phyloP scores from a whole-genome alignment of 768 basidiomycete genomes.

The Tulasnella sp. region DNA sequence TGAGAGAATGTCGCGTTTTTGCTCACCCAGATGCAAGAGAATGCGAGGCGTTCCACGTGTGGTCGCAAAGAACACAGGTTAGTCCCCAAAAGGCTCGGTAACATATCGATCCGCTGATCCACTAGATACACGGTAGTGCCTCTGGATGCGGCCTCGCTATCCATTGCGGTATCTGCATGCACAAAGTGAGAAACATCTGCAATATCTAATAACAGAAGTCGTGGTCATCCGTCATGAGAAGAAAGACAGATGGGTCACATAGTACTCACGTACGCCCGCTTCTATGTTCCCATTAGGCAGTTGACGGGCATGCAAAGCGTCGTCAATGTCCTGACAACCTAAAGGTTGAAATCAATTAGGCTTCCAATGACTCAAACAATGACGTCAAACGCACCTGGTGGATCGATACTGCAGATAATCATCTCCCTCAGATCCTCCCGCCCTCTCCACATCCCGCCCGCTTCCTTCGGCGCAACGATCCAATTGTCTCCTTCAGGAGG shows the following conservation, averaged over 20 bases:
- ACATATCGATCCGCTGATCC: conserved; percentile 98
- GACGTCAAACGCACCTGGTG: conserved; percentile 51
- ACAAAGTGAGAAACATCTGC: conserved; percentile 98
- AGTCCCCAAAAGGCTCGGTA: conserved; percentile 85
- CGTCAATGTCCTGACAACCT: conserved; percentile 98
- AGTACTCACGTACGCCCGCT: conserved; percentile 87
- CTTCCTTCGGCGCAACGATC: conserved; percentile 76
- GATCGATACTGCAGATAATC: conserved; percentile 93
- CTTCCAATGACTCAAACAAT: neutral
- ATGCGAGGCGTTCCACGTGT: conserved; percentile 86
- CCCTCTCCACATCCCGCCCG: conserved; percentile 57
- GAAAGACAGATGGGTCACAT: neutral
- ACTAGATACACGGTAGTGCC: conserved; percentile 98
- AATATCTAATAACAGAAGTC: conserved; percentile 54
- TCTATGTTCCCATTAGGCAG: conserved; percentile 92
- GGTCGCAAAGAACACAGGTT: conserved; percentile 91
- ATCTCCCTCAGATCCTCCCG: conserved; percentile 79
- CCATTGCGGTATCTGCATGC: conserved; percentile 87
- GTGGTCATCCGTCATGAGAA: neutral
- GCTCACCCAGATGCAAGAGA: conserved; percentile 88
- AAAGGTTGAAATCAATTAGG: neutral
- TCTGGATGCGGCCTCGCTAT: conserved; percentile 86
- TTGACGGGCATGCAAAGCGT: conserved; percentile 82
- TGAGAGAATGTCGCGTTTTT: neutral
- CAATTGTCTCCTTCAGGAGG: conserved; percentile 83